Evolutionary conservation across 2,329 filamentous ascomycete species (phyloP).

Genomic region (Botrytis aclada): DNA sequence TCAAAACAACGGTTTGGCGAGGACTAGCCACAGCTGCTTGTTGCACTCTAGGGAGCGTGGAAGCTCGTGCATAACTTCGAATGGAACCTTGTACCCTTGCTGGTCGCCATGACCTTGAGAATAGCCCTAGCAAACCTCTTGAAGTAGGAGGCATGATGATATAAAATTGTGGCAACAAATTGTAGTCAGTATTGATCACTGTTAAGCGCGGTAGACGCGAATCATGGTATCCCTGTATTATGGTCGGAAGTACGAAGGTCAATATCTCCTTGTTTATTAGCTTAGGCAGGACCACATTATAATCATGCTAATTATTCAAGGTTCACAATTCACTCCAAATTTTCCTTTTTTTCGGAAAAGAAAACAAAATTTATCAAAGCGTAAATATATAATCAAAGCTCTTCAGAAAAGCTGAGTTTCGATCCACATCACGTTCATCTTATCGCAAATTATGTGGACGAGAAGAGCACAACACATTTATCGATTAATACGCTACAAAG

Average conservation of each 20-base stretch:
- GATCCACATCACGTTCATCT: not conserved
- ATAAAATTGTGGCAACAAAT: not conserved
- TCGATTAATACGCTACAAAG: conserved; percentile 26
- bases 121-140: conserved; percentile 27
- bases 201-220: conserved; percentile 14
- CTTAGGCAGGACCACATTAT: not conserved
- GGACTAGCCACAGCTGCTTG: conserved; percentile 7
- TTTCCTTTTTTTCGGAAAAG: not conserved
- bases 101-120: conserved; percentile 2
- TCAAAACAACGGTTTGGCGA: conserved; percentile 53
- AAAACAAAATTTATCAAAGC: conserved; percentile 5
- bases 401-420: not conserved
- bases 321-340: not conserved
- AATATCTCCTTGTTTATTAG: not conserved
- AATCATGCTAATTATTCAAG: not conserved
- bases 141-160: conserved; percentile 35
- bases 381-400: not conserved
- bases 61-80: conserved; percentile 24
- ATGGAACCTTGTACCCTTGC: not conserved
- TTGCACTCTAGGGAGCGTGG: not conserved
- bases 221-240: not conserved
- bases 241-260: not conserved
- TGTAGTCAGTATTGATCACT: not conserved
- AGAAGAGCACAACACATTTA: conserved; percentile 14
- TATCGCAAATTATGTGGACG: conserved; percentile 24